Evolutionary conservation across 2,329 filamentous ascomycete species (phyloP).

Genomic region (Neonectria punicea): DNA sequence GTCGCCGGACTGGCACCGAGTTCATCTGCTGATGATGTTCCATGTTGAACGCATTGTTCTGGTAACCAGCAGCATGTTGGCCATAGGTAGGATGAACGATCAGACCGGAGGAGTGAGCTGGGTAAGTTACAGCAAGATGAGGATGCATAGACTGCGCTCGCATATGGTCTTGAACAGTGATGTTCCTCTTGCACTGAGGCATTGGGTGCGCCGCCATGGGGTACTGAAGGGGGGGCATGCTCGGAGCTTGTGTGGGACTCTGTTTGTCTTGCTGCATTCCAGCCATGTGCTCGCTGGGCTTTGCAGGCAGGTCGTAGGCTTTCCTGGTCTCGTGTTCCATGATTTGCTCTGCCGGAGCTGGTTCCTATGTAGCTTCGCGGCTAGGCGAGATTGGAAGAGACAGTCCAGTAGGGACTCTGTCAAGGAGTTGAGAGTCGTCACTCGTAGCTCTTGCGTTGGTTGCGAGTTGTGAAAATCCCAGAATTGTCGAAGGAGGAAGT

Average conservation of each 20-base stretch:
- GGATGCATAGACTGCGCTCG: background rate
- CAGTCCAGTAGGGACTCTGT: background rate
- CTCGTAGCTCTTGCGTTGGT: constrained; percentile 4
- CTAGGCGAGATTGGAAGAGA: constrained; percentile 21
- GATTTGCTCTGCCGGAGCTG: constrained; percentile 25
- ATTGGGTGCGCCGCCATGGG: constrained; percentile 16
- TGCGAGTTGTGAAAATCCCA: constrained; percentile 31
- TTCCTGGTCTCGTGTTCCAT: background rate
- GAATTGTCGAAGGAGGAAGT: constrained; percentile 35
- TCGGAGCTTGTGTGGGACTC: background rate
- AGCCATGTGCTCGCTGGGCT: background rate
- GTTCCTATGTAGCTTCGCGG: constrained; percentile 37
- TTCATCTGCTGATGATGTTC: constrained; percentile 17
- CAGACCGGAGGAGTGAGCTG: background rate
- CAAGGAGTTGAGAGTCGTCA: constrained; percentile 5
- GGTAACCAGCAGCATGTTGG: background rate
- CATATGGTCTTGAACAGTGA: background rate
- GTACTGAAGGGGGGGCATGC: constrained; percentile 9
- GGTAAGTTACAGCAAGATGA: background rate
- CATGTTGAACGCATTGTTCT: constrained; percentile 7
- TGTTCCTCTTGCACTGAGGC: background rate
- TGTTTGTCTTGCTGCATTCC: background rate
- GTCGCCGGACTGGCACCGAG: constrained; percentile 11
- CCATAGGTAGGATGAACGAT: background rate
- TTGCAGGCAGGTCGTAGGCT: background rate